Percentiles rank a stretch among this genome's conserved stretches.
Evolutionary conservation across 2,329 filamentous ascomycete genomes (phyloP).

Genomic region (Diplodia scrobiculata): DNA sequence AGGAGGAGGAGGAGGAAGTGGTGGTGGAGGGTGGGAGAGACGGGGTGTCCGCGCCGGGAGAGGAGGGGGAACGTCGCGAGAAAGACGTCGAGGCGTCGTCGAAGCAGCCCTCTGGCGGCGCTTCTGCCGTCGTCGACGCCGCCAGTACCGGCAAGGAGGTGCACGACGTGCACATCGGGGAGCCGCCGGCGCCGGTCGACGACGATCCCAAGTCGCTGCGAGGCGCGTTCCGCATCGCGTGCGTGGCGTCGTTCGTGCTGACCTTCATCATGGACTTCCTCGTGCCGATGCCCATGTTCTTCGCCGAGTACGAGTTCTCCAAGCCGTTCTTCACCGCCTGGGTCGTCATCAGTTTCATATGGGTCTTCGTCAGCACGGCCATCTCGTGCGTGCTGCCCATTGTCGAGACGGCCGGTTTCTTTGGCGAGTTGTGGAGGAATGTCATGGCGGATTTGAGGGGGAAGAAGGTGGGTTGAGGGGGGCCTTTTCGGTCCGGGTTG

Average conservation of each 20-base stretch:
- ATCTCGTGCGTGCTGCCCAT: constrained; percentile 49
- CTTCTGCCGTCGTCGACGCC: neutral
- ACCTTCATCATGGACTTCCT: constrained; percentile 48
- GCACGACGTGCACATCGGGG: constrained; percentile 2
- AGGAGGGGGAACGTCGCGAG: neutral
- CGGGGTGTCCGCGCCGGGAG: neutral
- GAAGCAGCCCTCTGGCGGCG: neutral
- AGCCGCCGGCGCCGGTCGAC: constrained; percentile 36
- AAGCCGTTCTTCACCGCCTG: constrained; percentile 48
- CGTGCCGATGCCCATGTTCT: constrained; percentile 49
- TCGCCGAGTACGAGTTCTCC: constrained; percentile 47
- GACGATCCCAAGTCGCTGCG: constrained; percentile 41
- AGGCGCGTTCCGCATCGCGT: constrained; percentile 45
- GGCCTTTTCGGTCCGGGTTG: neutral
- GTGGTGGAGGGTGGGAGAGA: no score
- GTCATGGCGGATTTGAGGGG: constrained; percentile 31
- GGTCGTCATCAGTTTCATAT: constrained; percentile 48
- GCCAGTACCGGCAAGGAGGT: neutral
- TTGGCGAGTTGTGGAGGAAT: constrained; percentile 32
- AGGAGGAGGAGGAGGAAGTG: neutral
- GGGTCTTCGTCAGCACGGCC: constrained; percentile 47
- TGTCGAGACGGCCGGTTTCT: constrained; percentile 46
- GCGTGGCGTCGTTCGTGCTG: constrained; percentile 43
- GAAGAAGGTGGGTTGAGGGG: neutral
- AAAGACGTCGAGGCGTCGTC: neutral